Conservation (phyloP, 192 early-diverging fungal genomes). For the Lobosporangium transversale region DNA sequence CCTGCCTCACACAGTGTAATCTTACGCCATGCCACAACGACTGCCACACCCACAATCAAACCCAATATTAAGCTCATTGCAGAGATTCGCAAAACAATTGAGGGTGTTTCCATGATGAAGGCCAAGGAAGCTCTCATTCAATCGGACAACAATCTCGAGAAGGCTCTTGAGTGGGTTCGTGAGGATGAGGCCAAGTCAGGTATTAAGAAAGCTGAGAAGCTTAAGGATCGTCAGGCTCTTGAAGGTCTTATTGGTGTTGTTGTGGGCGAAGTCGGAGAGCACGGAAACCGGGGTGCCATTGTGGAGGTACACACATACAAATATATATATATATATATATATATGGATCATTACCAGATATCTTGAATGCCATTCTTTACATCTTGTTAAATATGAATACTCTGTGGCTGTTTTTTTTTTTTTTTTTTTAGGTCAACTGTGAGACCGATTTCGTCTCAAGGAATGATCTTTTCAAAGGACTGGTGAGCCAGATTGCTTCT, state of each 20-base stretch:
- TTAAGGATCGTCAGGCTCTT: constrained; percentile 76
- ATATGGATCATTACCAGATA: too few relatives aligned
- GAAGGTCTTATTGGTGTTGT: constrained; percentile 84
- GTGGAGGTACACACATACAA: constrained; percentile 72
- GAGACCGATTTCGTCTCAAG: constrained; percentile 98
- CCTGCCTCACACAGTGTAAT: constrained; percentile 1
- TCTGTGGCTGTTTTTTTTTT: too few relatives aligned
- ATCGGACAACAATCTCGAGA: constrained; percentile 75
- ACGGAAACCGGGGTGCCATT: constrained; percentile 65
- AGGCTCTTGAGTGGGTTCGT: constrained; percentile 84
- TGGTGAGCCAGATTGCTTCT: constrained; percentile 69
- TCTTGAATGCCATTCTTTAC: neutral
- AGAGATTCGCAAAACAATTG: constrained; percentile 53
- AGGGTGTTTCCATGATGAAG: constrained; percentile 72
- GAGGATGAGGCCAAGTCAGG: constrained; percentile 76
- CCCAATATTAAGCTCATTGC: constrained; percentile 53
- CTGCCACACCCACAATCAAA: constrained; percentile 38
- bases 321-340: too few relatives aligned
- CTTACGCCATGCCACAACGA: constrained; percentile 21
- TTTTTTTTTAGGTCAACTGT: constrained; percentile 86
- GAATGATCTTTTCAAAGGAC: constrained; percentile 77
- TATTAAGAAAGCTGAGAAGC: constrained; percentile 83
- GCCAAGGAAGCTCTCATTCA: constrained; percentile 86
- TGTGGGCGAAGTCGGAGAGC: constrained; percentile 59
- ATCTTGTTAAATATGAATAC: constrained; percentile 38